phyloP scores from a whole-genome alignment of 2,329 filamentous ascomycete species.

The Neonectria ditissima region DNA sequence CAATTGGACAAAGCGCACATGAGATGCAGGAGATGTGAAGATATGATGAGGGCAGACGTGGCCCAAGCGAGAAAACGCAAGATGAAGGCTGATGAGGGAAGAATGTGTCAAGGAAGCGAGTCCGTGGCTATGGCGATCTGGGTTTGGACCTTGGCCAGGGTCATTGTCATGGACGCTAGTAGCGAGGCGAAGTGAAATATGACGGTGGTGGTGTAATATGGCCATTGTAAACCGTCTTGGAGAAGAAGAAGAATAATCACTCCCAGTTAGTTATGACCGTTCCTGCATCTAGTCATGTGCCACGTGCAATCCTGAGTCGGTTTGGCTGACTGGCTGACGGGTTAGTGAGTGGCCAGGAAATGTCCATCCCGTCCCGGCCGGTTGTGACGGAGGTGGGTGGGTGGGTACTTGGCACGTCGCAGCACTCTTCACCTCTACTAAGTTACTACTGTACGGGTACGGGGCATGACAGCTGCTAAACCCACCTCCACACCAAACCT shows the following conservation, averaged over 20 bases:
- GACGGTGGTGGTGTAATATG: no score
- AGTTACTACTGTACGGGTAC: background rate
- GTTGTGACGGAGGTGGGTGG: background rate
- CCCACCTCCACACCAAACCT: constrained; percentile 1
- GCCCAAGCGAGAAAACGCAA: background rate
- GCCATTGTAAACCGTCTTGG: no score
- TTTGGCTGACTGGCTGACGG: background rate
- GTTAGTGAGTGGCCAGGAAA: background rate
- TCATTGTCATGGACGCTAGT: no score
- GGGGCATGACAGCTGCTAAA: background rate
- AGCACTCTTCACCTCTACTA: background rate
- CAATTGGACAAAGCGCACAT: constrained; percentile 39
- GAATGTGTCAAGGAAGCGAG: background rate
- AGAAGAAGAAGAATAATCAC: no score
- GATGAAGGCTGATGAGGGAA: background rate
- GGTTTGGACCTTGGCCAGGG: background rate
- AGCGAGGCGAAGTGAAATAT: background rate
- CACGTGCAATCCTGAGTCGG: no score
- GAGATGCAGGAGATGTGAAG: background rate
- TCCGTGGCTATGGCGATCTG: no score
- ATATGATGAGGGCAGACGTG: no score
- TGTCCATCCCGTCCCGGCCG: no score
- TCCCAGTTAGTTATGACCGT: no score
- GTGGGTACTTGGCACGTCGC: background rate
- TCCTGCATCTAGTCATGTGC: background rate